Base-by-base conservation (phyloP, 768 basidiomycete species). In the Sporobolomyces pararoseus region DNA sequence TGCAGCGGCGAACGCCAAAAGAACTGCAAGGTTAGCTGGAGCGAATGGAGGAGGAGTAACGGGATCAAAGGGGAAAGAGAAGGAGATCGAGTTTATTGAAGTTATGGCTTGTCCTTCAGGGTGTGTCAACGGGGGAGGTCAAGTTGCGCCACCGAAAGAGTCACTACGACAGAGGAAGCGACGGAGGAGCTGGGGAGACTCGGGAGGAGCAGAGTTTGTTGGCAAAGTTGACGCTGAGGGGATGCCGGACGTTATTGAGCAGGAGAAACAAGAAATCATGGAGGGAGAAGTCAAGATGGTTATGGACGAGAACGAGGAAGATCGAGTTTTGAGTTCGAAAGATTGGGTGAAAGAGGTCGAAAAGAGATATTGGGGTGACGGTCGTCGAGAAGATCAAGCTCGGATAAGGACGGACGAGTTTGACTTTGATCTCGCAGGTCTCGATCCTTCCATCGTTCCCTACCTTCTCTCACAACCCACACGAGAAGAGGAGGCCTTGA, bases 41-140 rank as follows among this genome's bases (percentile, higher is more conserved):
- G n/a, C n/a, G n/a, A n/a, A n/a, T n/a, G n/a, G n/a, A n/a, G 58
- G 58, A 14, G 25, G 39, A 12, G 54, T 29, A 10, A 53, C 27
- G 6, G 37, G 17, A 9, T 9, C 19, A 19, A 61, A 61, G 32
- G 59, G 59, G 31, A 53, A 65, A 44, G 68, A 76, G 44, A 53
- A 52, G 35, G 81, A 83, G 50, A 91, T 91, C 78, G 91, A 95
- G 81, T 96, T 92, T 79, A 87, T 95, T 47, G 93, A 96, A 78
- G 92, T 99, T 71, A 98, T 99, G 96, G 96, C 96, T 39, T 99
- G 96, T 81, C 96, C 96, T 0, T 87, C 89, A 0, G 96, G 96
- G 23, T 98, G 96, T 79, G 91, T 96, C 49, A 97, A 97, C 78
- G 96, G 96, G 12, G 96, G 95, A 27, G 96, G 96, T 7, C 96